Evolutionary conservation across 176 grass and related monocot species (phyloP), one percentile per base, ranked within the genome.

Genomic region (Olyra latifolia): DNA sequence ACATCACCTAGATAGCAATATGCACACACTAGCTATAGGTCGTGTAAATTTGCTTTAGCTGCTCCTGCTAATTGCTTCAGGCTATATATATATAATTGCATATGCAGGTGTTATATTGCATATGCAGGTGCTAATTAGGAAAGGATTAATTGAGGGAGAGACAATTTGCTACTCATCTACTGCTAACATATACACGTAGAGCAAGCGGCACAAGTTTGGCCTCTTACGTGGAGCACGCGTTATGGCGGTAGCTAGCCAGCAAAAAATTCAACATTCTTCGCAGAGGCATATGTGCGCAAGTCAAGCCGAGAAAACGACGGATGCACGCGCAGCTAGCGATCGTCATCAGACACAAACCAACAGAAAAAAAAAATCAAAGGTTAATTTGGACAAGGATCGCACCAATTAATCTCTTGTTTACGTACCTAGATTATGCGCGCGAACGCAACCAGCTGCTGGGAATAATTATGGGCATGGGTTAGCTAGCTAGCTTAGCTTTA

Each of bases 251-350:
- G 61, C 74, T 69, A 40, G 43, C 81, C 41, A 59, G 43, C 23
- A 68, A 69, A 20, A 62, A n/a, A 24, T 67, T 87, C 84, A 90
- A 89, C 63, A 80, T 87, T 90, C 69, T 39, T 89, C 19, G 38
- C 70, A 1, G 45, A 64, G 23, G 65, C 22, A 22, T 2, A 56
- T 35, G 32, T 50, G 78, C 64, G 25, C 55, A 28, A 85, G 77
- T 89, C 87, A 77, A 65, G 42, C 22, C 2, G 15, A 30, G 77
- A 85, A 76, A 85, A 75, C 65, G 78, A 89, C 82, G 43, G 77
- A 85, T 70, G 71, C 87, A 89, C 72, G 71, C 77, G 70, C 71
- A 42, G 17, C 19, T 4, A 64, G 6, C 61, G 41, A 8, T 16
- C 76, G 62, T 84, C 87, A 80, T 46, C 76, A 46, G 62, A 32